Base-by-base conservation (phyloP, 164 flowering plant genomes). In the Amborella trichopoda region DNA sequence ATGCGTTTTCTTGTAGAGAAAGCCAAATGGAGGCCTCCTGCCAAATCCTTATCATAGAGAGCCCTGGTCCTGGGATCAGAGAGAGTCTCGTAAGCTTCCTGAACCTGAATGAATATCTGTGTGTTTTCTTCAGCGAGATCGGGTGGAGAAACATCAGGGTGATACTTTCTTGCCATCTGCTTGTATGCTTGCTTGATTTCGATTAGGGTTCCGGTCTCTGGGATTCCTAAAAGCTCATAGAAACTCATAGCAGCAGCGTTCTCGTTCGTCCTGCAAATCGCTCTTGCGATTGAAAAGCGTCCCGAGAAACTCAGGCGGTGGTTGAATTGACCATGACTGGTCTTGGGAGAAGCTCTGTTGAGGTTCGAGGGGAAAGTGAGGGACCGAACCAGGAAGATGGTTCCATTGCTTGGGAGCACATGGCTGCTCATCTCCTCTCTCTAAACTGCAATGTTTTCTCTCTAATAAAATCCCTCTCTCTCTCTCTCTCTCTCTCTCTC, bases 141-240 rank as follows among this genome's bases (percentile, higher is more conserved):
- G n/a, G 94, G 94, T 9, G 97, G 94, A 9, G 91, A 83, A 0
- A 90, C 97, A 52, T 90, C 97, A 2, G 97, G 95, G 49, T 85
- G 95, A 52, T 81, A 90, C 72, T 79, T 79, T 37, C 83, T 54
- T 0, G 86, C 95, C 25, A 83, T 64, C 55, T 77, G 81, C 62
- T 85, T 85, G 58, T 86, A 90, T 36, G 95, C 97, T 37, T 81
- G 86, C 57, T 89, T 89, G 42, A 89, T 84, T 32, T 89, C 89
- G 4, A 37, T 37, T 25, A 63, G 23, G 18, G 72, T 49, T 3
- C 68, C 94, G 1, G 77, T 58, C 47, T 74, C 75, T 1, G 84
- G 40, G 16, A 89, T 78, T 8, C 89, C 94, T 46, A 89, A 71
- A 6, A 88, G 62, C 23, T 88, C 77, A 60, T 88, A 88, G 64